These are phyloP conservation scores for Phycomyces blakesleeanus DNA, from an alignment of 192 early-diverging fungal genomes.

Conservation along the genomic window DNA sequence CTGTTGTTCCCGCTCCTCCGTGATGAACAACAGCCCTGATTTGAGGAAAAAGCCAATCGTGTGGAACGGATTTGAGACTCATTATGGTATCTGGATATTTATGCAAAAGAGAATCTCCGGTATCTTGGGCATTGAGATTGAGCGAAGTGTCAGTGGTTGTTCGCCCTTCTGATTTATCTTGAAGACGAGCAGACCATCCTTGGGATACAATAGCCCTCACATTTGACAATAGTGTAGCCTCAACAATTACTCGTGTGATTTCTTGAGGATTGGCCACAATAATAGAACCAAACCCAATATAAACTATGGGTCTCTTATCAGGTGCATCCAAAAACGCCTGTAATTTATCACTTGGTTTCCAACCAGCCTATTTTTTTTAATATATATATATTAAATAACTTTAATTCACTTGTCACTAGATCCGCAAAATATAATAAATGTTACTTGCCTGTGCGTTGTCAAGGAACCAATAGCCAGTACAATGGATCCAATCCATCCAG, in stretches of 20 bases:
- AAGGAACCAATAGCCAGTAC: constrained; percentile 73
- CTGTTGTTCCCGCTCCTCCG: constrained; percentile 74
- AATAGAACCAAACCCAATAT: constrained; percentile 80
- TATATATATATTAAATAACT: neutral
- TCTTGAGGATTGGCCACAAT: constrained; percentile 65
- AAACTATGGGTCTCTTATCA: constrained; percentile 48
- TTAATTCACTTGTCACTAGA: neutral
- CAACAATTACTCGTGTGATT: constrained; percentile 57
- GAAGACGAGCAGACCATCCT: constrained; percentile 64
- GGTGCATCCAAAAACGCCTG: constrained; percentile 51
- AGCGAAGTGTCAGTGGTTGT: constrained; percentile 15
- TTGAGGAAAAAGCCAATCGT: constrained; percentile 75
- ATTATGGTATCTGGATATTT: constrained; percentile 50
- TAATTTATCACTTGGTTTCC: constrained; percentile 51
- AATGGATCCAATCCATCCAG: constrained; percentile 67
- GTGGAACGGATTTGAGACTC: constrained; percentile 60
- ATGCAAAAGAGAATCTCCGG: constrained; percentile 14
- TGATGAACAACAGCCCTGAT: constrained; percentile 69
- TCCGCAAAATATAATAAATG: neutral
- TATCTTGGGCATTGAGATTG: neutral
- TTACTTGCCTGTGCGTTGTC: constrained; percentile 47
- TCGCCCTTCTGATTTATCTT: constrained; percentile 25
- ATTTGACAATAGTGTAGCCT: constrained; percentile 56
- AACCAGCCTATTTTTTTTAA: constrained; percentile 36
- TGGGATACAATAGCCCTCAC: constrained; percentile 68